phyloP scores from a whole-genome alignment of 768 basidiomycete species.

The Ramaria sp. region DNA sequence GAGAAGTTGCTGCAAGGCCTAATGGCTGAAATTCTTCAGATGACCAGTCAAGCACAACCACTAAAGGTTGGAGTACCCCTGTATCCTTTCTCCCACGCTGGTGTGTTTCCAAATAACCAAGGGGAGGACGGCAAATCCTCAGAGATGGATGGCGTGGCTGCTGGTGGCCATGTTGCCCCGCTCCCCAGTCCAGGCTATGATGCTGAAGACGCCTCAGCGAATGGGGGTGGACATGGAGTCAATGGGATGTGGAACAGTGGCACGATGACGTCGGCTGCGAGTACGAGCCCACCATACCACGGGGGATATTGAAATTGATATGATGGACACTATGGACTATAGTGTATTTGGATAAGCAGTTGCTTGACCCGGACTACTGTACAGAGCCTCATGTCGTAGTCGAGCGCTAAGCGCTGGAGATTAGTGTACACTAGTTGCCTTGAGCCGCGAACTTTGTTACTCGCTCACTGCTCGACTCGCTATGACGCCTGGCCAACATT shows the following conservation, averaged over 20 bases:
- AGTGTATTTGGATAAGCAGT: too few relatives aligned
- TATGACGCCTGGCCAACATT: background rate
- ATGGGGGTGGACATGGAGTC: background rate
- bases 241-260: slow-evolving; percentile 2
- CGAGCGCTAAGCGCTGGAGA: too few relatives aligned
- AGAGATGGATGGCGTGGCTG: background rate
- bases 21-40: slow-evolving; percentile 75
- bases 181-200: slow-evolving; percentile 18
- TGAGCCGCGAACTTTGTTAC: too few relatives aligned
- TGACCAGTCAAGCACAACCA: slow-evolving; percentile 73
- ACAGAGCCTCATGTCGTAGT: too few relatives aligned
- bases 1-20: slow-evolving; percentile 72
- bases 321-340: background rate
- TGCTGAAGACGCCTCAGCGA: background rate
- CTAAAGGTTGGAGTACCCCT: slow-evolving; percentile 72
- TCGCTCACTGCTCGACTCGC: background rate
- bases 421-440: too few relatives aligned
- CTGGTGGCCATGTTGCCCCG: slow-evolving; percentile 21
- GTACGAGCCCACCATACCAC: background rate
- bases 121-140: slow-evolving; percentile 21
- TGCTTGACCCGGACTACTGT: too few relatives aligned
- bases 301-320: background rate
- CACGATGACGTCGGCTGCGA: background rate
- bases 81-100: slow-evolving; percentile 69
- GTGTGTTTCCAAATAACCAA: slow-evolving; percentile 46